phyloP scores from a whole-genome alignment of 495 filamentous ascomycete species.

The Glarea lozoyensis region DNA sequence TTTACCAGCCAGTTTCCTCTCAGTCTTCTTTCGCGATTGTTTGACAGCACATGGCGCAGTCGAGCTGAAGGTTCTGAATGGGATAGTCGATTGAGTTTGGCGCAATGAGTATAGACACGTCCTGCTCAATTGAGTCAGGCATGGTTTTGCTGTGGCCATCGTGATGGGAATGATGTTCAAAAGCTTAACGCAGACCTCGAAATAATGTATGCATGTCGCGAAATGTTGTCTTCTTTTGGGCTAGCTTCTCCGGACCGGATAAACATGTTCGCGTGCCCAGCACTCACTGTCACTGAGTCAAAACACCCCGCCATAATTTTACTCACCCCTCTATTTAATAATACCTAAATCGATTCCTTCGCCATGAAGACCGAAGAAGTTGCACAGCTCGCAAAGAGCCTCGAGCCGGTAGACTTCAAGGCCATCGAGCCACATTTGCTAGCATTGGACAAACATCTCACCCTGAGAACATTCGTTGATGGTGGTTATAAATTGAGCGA shows the following conservation, averaged over 20 bases:
- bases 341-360: conserved; percentile 5
- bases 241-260: conserved; percentile 1
- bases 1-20: conserved; percentile 21
- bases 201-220: neutral
- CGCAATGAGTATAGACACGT: conserved; percentile 4
- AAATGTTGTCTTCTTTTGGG: neutral
- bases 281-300: neutral
- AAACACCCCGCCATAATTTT: conserved; percentile 2
- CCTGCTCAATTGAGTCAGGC: conserved; percentile 23
- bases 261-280: conserved; percentile 2
- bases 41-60: neutral
- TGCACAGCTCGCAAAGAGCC: conserved; percentile 33
- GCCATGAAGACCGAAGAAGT: conserved; percentile 44
- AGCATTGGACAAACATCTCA: conserved; percentile 77
- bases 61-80: conserved; percentile 6
- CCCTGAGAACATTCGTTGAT: conserved; percentile 75
- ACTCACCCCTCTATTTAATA: too few species aligned
- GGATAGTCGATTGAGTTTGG: neutral
- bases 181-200: neutral
- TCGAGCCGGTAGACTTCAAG: conserved; percentile 67
- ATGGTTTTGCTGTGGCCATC: conserved; percentile 19
- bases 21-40: conserved; percentile 26
- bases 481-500: conserved; percentile 76
- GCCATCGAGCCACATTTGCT: conserved; percentile 64
- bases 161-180: conserved; percentile 1